phyloP scores from a whole-genome alignment of 176 grass and related monocot species.

The Metroxylon sagu region DNA sequence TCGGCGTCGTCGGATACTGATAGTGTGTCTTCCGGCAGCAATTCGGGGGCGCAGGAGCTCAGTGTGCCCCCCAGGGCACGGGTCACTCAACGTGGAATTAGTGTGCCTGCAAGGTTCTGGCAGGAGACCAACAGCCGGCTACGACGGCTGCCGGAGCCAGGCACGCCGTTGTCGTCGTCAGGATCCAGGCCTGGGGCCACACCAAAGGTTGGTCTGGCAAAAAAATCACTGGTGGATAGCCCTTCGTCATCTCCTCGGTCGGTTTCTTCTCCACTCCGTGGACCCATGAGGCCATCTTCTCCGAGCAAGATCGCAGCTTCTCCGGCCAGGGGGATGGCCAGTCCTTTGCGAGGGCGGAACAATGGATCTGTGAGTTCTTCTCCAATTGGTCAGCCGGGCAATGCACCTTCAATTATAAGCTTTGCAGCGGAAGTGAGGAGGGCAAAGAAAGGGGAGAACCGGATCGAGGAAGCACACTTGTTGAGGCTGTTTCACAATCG shows the following conservation, averaged over 20 bases:
- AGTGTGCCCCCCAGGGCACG: slow-evolving; percentile 10
- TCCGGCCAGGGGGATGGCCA: slow-evolving; percentile 31
- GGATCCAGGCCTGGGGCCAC: slow-evolving; percentile 3
- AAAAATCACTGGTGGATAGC: slow-evolving; percentile 5
- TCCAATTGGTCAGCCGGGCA: slow-evolving; percentile 11
- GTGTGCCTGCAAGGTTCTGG: slow-evolving; percentile 26
- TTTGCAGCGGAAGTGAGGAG: slow-evolving; percentile 45
- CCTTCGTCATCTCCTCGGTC: slow-evolving; percentile 13
- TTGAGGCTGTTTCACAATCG: slow-evolving; percentile 43
- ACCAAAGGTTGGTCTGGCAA: slow-evolving; percentile 9
- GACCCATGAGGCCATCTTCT: slow-evolving; percentile 28
- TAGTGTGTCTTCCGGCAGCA: slow-evolving; percentile 37
- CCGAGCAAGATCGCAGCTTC: slow-evolving; percentile 28
- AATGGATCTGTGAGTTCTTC: slow-evolving; percentile 7
- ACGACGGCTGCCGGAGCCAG: not conserved
- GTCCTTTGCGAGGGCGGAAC: slow-evolving; percentile 27
- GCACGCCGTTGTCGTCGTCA: slow-evolving; percentile 10
- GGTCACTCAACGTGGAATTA: slow-evolving; percentile 20
- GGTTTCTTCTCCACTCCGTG: slow-evolving; percentile 12
- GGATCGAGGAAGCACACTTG: slow-evolving; percentile 41
- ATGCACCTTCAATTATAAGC: slow-evolving; percentile 49
- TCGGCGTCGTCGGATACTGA: slow-evolving; percentile 39
- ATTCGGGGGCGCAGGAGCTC: slow-evolving; percentile 24
- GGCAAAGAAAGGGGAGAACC: slow-evolving; percentile 47
- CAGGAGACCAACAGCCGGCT: slow-evolving; percentile 12